phyloP scores from a whole-genome alignment of 768 basidiomycete genomes.

The Russula sp. region DNA sequence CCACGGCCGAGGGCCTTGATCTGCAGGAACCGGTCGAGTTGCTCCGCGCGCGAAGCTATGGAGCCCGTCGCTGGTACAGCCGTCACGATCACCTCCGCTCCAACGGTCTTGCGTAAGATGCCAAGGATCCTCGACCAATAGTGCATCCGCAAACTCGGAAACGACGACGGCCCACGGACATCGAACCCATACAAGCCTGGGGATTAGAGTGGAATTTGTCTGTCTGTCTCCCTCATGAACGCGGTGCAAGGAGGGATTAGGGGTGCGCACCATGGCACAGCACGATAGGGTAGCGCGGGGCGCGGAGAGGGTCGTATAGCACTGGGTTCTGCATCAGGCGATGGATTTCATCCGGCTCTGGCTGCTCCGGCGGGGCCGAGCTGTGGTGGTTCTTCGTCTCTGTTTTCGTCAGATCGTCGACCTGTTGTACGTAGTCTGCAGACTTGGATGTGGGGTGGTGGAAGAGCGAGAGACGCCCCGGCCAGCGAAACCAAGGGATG shows the following conservation, averaged over 20 bases:
- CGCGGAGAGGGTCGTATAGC: conserved; percentile 68
- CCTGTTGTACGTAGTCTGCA: background rate
- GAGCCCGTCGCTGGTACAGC: conserved; percentile 92
- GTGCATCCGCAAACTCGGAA: conserved; percentile 62
- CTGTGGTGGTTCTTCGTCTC: too few species aligned
- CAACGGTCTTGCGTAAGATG: conserved; percentile 70
- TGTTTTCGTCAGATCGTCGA: background rate
- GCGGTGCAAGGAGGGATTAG: too few species aligned
- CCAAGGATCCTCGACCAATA: conserved; percentile 91
- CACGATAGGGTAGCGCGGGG: conserved; percentile 84
- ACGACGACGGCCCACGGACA: conserved; percentile 69
- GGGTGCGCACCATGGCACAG: conserved; percentile 93
- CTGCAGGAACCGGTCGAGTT: conserved; percentile 65
- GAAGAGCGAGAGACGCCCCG: conserved; percentile 4
- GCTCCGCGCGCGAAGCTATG: conserved; percentile 69
- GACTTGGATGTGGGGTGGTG: background rate
- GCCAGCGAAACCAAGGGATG: conserved; percentile 12
- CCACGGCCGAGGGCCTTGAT: conserved; percentile 62
- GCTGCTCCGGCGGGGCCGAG: too few species aligned
- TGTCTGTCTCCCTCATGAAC: background rate
- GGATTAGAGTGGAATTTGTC: background rate
- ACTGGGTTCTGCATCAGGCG: conserved; percentile 68
- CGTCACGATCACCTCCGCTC: conserved; percentile 93
- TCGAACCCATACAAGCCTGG: conserved; percentile 93
- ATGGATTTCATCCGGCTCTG: conserved; percentile 57